These are phyloP conservation scores for Lactarius vividus DNA, from an alignment of 768 basidiomycete genomes.

Conservation along the genomic window DNA sequence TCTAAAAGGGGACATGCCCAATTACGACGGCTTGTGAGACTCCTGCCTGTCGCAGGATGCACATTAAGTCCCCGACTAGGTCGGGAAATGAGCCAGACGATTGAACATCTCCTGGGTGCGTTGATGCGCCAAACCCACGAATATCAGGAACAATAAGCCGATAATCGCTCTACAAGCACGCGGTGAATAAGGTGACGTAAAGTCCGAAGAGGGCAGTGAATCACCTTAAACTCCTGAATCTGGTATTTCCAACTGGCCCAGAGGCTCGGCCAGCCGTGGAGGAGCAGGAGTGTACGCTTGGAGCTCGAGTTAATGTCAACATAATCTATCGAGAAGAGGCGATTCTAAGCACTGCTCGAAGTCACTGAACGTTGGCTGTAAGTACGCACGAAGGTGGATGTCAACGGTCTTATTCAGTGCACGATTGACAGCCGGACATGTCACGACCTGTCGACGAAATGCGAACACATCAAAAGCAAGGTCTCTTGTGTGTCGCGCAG, in stretches of 20 bases:
- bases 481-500: not conserved
- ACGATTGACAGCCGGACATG: conserved; percentile 22
- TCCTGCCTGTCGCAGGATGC: conserved; percentile 52
- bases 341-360: not conserved
- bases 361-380: not conserved
- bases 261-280: conserved; percentile 77
- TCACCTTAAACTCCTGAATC: conserved; percentile 61
- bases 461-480: conserved; percentile 4
- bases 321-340: conserved; percentile 36
- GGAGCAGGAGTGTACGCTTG: conserved; percentile 54
- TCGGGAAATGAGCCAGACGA: conserved; percentile 60
- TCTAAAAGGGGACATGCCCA: conserved; percentile 44
- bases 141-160: conserved; percentile 59
- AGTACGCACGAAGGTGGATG: conserved; percentile 20
- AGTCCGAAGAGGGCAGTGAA: conserved; percentile 1
- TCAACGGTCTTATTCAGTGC: conserved; percentile 16
- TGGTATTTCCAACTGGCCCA: conserved; percentile 77
- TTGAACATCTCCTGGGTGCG: conserved; percentile 59
- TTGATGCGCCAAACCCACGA: conserved; percentile 69
- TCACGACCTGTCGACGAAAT: conserved; percentile 10
- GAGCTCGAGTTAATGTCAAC: conserved; percentile 57
- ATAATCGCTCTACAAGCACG: conserved; percentile 48
- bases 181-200: not conserved
- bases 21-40: conserved; percentile 56
- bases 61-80: conserved; percentile 58